Percentiles rank a stretch among this genome's conserved stretches.
Evolutionary conservation across 208 protist genomes (phyloP).

Genomic region (Leishmania arabica): DNA sequence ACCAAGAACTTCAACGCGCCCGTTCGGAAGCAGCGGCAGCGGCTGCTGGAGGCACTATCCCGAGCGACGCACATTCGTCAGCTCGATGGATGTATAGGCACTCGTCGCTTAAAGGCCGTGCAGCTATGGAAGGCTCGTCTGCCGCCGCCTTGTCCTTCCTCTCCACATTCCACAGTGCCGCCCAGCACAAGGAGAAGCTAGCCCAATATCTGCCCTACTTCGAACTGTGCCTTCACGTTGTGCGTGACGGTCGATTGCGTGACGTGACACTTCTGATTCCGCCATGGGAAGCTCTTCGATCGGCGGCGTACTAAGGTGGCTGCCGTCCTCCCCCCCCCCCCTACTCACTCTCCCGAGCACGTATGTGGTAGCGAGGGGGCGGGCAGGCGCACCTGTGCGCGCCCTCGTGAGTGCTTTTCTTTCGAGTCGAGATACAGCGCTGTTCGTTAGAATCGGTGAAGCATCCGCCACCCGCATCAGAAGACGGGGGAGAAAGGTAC

Average conservation of each 20-base stretch:
- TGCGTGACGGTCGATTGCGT: conserved; percentile 26
- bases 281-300: conserved; percentile 17
- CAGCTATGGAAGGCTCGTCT: neutral
- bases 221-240: conserved; percentile 25
- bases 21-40: conserved; percentile 13
- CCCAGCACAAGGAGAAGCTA: conserved; percentile 16
- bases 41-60: neutral
- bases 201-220: conserved; percentile 27
- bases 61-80: neutral
- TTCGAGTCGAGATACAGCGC: neutral
- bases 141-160: neutral
- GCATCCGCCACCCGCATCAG: neutral
- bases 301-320: conserved; percentile 2
- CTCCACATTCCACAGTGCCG: neutral
- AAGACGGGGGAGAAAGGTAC: neutral
- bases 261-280: conserved; percentile 28
- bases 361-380: neutral
- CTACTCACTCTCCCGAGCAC: neutral
- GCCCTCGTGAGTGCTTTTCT: neutral
- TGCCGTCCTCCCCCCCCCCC: too few species aligned
- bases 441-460: neutral
- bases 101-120: neutral
- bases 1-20: conserved; percentile 14
- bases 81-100: neutral
- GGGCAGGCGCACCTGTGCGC: neutral